Evolutionary conservation across 2,329 filamentous ascomycete genomes (phyloP), one percentile per base, ranked within the genome.

Genomic region (Apiospora koreana): DNA sequence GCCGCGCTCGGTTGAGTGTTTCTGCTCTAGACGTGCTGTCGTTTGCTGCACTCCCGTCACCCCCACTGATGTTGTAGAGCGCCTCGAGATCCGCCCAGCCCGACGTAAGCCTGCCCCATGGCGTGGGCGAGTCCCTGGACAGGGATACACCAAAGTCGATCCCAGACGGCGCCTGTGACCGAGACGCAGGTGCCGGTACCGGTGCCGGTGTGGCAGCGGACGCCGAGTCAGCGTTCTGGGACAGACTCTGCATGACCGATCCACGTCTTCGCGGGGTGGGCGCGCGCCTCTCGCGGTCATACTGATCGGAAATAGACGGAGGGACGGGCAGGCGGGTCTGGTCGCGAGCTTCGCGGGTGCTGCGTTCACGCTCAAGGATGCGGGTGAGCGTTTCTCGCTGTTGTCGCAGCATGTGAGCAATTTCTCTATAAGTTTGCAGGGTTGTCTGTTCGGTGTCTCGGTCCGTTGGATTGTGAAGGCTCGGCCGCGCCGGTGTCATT

Each of bases 21-120:
- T 79, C 79, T 28, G 72, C 71, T 42, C 78, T 76, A 45, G 66
- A 42, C 12, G 75, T 72, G 65, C 72, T 74, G 43, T 80, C 77
- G 41, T 76, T 74, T 25, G 76, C 75, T 5, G 66, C 66, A 48
- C 35, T 43, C 10, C 70, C 50, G 41, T 78, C 75, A 14, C 73
- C 72, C 21, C 74, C 72, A n/a, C 73, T 75, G 68, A 81, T 77
- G 72, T 80, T 81, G 73, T 85, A 84, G 41, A 85, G 73, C 35
- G 81, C 79, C 72, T 85, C 84, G 7, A 84, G 76, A 67, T 84
- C 83, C 8, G 81, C 77, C 81, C 83, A 85, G 66, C 79, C 80
- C 69, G 77, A 77, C 1, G 75, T 72, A 71, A 77, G 71, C 74
- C 77, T 73, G 21, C 75, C 67, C 77, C 75, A 76, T 62, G 74